Base-by-base conservation (phyloP, 2,329 filamentous ascomycete genomes). In the Trichocomaceae sp. region DNA sequence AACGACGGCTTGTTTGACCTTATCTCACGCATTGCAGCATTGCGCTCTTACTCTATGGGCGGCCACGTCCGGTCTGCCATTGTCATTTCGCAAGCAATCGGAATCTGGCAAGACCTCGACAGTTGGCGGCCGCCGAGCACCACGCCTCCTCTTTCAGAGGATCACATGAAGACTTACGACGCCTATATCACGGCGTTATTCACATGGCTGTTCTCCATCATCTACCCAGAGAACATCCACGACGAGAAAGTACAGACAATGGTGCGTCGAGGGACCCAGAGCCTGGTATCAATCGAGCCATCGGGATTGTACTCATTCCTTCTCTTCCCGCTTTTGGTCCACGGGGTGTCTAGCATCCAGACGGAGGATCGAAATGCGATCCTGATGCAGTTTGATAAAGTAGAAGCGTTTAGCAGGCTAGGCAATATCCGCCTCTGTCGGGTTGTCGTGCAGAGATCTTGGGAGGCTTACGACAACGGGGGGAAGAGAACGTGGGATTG, bases 371-470 rank as follows among this genome's bases (percentile, higher is more conserved):
- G 35, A 3, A 17, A 19, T 7, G 15, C n/a, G 5, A 39, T 39
- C 13, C 35, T 8, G 35, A 39, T 17, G 35, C 35, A 39, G n/a
- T 39, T 39, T 39, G 35, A 39, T 3, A 39, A 17, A 7, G 35
- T 39, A 17, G 35, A 39, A 13, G 13, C 15, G 15, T 39, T 39
- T 7, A 39, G 35, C n/a, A n/a, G 35, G 35, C 19, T 39, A 17
- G 35, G 35, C 3, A 39, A 39, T 39, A 46, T 57, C 47, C 41
- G 54, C 29, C 55, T 63, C 60, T 35, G 31, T 35, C 31, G 31
- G 31, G 12, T 8, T 35, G 31, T 35, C 12, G 31, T 35, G 31
- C 31, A 15, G 12, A 35, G 31, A 13, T 35, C 31, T 35, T 35
- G 31, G 31, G 31, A 35, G 13, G 31, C 31, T 35, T 35, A 35